Evolutionary conservation across 208 protist genomes (phyloP).

Genomic region (Acanthamoeba royreba): DNA sequence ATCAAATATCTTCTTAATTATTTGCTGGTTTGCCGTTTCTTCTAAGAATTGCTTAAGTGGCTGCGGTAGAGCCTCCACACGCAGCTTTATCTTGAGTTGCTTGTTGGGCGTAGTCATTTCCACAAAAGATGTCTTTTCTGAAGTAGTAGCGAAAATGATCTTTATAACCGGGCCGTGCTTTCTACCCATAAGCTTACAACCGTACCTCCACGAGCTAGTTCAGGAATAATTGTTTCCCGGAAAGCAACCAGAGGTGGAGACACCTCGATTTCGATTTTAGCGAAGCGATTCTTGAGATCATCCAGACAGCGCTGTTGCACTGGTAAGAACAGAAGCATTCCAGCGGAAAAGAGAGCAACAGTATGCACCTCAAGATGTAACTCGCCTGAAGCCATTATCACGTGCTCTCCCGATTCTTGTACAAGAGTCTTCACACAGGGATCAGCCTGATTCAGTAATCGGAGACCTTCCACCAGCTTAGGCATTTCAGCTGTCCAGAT

Average conservation of each 20-base stretch:
- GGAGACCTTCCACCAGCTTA: slow-evolving; percentile 83
- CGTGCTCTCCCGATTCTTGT: slow-evolving; percentile 93
- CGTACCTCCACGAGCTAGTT: slow-evolving; percentile 42
- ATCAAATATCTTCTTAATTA: slow-evolving; percentile 26
- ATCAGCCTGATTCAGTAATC: slow-evolving; percentile 93
- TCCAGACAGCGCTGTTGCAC: slow-evolving; percentile 87
- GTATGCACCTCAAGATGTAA: slow-evolving; percentile 94
- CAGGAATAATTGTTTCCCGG: slow-evolving; percentile 81
- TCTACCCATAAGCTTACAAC: too few relatives aligned
- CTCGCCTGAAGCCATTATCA: slow-evolving; percentile 94
- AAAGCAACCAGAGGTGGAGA: slow-evolving; percentile 82
- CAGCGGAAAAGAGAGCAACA: too few relatives aligned
- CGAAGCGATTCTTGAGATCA: slow-evolving; percentile 84
- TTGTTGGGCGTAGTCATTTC: slow-evolving; percentile 54
- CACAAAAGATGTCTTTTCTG: neutral
- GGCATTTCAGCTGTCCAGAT: slow-evolving; percentile 63
- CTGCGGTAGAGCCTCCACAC: slow-evolving; percentile 61
- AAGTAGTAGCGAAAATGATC: too few relatives aligned
- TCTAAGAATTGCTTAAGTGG: slow-evolving; percentile 56
- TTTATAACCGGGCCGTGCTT: too few relatives aligned
- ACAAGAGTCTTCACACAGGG: slow-evolving; percentile 91
- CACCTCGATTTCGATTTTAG: slow-evolving; percentile 60
- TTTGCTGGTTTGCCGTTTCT: neutral
- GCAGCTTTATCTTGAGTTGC: slow-evolving; percentile 44
- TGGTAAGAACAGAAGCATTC: too few relatives aligned